Base-by-base conservation (phyloP, 2,329 filamentous ascomycete species). In the Beauveria australis region DNA sequence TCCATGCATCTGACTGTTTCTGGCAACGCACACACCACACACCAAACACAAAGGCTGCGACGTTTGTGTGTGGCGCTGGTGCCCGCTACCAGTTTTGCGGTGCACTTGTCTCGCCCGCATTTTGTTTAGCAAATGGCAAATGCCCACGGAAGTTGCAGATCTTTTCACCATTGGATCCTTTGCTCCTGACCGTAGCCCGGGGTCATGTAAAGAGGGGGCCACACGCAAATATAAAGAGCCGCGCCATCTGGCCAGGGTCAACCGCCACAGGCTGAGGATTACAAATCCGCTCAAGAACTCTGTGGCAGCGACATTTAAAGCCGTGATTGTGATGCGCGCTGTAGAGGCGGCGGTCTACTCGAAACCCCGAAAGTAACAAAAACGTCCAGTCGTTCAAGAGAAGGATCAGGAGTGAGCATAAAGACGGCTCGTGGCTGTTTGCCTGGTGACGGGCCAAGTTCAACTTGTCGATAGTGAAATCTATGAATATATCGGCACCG, bases 191-290 rank as follows among this genome's bases (percentile, higher is more conserved):
- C 5, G 24, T 19, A 16, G 26, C 30, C 41, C 18, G 6, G 41
- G 26, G 43, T 5, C 5, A 18, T 33, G 4, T 3, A 30, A 26
- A 28, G 44, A 33, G 19, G 52, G 52, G 53, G 7, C 16, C 19
- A 43, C 44, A 58, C 46, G 55, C 37, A 58, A 43, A 58, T 43
- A 51, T 58, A 26, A 58, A 30, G 46, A 49, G 24, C 55, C 55
- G 33, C 46, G 46, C 47, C 46, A 41, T 57, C 53, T 40, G 30
- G 12, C 18, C 28, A 28, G 41, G 53, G n/a, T 53, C n/a, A 26
- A 37, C 26, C 33, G 46, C 55, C 55, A 51, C 55, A 22, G 10
- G 28, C 18, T 16, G 51, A 12, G n/a, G n/a, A 48, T 56, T 30
- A 48, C 53, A 56, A 56, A 48, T 18, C 16, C 19, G 43, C 12